A percentile compares a stretch with the other conserved stretches of the same genome.
Conservation (phyloP, 202 grass and related monocot species). For the Zoysia matrella region DNA sequence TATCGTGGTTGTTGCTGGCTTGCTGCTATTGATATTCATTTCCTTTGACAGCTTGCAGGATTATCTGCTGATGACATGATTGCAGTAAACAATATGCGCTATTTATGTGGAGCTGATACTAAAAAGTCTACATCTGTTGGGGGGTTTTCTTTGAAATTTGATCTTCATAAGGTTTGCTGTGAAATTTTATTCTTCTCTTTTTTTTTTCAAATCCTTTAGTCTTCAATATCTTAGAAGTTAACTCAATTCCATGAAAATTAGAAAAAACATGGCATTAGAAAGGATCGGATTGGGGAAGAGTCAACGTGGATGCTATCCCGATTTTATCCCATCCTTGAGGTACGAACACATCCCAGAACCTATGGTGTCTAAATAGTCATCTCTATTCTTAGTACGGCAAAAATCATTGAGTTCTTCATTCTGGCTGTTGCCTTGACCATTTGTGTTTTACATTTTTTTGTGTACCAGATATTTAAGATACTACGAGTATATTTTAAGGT, state of each 20-base stretch:
- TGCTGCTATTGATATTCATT: conserved; percentile 3
- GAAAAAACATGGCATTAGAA: conserved; percentile 68
- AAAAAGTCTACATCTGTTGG: conserved; percentile 70
- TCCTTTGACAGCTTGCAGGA: conserved; percentile 62
- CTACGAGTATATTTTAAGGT: not conserved
- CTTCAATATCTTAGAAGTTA: conserved; percentile 24
- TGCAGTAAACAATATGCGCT: conserved; percentile 75
- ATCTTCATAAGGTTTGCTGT: conserved; percentile 62
- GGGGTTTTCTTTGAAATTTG: conserved; percentile 79
- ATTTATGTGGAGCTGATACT: conserved; percentile 58
- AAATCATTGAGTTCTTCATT: conserved; percentile 3
- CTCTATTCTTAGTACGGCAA: not conserved
- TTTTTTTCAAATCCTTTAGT: not conserved
- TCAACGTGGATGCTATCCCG: conserved; percentile 67
- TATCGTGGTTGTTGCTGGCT: not conserved
- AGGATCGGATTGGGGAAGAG: conserved; percentile 66
- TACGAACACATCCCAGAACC: conserved; percentile 32
- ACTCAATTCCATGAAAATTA: conserved; percentile 30
- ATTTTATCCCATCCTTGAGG: conserved; percentile 95
- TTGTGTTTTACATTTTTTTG: not conserved
- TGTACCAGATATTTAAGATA: not conserved
- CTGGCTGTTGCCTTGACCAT: conserved; percentile 2
- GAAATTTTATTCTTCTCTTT: not conserved
- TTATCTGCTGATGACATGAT: conserved; percentile 81
- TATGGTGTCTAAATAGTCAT: conserved; percentile 1